Evolutionary conservation across 202 grass and related monocot genomes (phyloP).

Genomic region (Carex arenaria): DNA sequence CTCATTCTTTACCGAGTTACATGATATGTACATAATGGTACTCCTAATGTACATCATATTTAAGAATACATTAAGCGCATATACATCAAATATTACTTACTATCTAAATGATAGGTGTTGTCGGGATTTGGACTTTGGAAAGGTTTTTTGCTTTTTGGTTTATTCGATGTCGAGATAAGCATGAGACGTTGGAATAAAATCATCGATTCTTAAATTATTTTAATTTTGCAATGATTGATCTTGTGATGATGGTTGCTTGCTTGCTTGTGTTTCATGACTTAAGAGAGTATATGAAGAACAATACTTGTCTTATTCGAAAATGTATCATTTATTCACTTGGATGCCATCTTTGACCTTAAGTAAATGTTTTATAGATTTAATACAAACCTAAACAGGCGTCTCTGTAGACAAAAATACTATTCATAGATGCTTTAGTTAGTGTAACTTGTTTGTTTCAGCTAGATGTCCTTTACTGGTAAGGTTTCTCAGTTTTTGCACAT

Average conservation of each 20-base stretch:
- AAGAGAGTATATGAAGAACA: conserved; percentile 8
- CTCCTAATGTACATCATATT: not conserved
- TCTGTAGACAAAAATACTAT: conserved; percentile 19
- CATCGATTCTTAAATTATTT: conserved; percentile 30
- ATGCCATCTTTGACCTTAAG: conserved; percentile 1
- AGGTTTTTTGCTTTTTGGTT: conserved; percentile 41
- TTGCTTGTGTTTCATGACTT: conserved; percentile 38
- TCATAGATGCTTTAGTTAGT: not conserved
- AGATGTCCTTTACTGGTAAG: not conserved
- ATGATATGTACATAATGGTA: not conserved
- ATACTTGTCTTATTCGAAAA: conserved; percentile 22
- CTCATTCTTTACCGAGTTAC: not conserved
- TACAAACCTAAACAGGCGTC: not conserved
- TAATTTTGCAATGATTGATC: conserved; percentile 23
- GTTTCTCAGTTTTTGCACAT: not conserved
- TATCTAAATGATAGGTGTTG: conserved; percentile 34
- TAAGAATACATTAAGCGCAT: not conserved
- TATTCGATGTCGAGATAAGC: conserved; percentile 31
- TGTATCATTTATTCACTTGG: not conserved
- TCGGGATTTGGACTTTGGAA: conserved; percentile 34
- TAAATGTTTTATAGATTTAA: not conserved
- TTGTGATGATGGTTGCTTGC: conserved; percentile 37
- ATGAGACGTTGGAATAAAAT: conserved; percentile 39
- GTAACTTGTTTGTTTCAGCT: not conserved
- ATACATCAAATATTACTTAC: conserved; percentile 23